Evolutionary conservation across 78 protist genomes (phyloP).

Genomic region (Guillardia theta): DNA sequence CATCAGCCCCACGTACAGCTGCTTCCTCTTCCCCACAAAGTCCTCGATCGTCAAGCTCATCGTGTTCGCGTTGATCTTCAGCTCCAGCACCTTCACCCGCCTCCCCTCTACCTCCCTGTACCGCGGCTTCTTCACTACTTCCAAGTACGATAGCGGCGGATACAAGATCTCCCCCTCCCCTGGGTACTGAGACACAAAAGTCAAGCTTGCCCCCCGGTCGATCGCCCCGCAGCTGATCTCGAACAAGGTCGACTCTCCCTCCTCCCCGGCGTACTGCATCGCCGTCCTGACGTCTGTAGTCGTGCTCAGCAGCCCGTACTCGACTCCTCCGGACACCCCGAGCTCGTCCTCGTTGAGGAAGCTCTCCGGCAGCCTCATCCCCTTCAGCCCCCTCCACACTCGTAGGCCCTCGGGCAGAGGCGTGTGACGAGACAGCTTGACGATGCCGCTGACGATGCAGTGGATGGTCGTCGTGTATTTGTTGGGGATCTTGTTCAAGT

Average conservation of each 20-base stretch:
- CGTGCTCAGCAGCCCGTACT: conserved; percentile 23
- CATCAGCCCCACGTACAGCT: no score
- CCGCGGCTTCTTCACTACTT: neutral
- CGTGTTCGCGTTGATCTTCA: neutral
- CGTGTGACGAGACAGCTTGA: neutral
- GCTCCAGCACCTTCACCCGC: neutral
- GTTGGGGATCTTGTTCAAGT: no score
- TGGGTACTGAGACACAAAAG: conserved; percentile 29
- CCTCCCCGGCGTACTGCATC: neutral
- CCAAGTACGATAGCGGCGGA: conserved; percentile 20
- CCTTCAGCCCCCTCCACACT: neutral
- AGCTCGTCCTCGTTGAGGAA: neutral
- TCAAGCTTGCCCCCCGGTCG: conserved; percentile 31
- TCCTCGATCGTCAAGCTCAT: neutral
- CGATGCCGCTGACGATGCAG: neutral
- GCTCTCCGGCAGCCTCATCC: neutral
- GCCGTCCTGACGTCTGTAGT: neutral
- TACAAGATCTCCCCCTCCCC: neutral
- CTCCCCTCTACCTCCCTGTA: no score
- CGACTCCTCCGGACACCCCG: neutral
- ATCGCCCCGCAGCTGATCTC: conserved; percentile 10
- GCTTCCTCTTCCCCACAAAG: no score
- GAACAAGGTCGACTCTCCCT: neutral
- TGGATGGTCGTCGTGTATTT: conserved; percentile 41
- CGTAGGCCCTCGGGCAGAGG: neutral